A percentile compares a stretch with the other conserved stretches of the same genome.
Conservation (phyloP, 345 rosid genomes). For the Corymbia maculata region DNA sequence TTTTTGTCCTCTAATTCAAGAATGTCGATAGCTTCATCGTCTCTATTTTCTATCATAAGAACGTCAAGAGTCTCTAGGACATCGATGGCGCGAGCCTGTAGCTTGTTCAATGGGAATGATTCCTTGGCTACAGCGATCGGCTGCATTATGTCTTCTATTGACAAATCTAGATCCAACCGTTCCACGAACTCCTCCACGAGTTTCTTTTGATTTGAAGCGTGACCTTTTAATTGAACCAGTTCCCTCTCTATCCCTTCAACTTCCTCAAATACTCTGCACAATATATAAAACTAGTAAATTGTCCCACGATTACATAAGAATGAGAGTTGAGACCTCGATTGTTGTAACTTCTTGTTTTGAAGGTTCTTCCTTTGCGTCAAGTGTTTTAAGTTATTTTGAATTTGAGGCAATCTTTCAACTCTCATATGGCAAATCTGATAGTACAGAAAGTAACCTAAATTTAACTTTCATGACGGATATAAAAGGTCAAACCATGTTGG, state of each 20-base stretch:
- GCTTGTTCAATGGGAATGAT: slow-evolving; percentile 2
- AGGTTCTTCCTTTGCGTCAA: background rate
- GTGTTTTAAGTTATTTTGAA: background rate
- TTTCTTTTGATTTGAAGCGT: slow-evolving; percentile 26
- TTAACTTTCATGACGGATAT: background rate
- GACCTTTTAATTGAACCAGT: slow-evolving; percentile 30
- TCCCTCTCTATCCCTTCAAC: slow-evolving; percentile 27
- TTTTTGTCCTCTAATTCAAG: slow-evolving; percentile 30
- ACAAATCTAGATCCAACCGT: slow-evolving; percentile 11
- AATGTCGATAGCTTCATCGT: slow-evolving; percentile 33
- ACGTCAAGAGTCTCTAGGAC: slow-evolving; percentile 34
- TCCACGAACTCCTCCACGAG: slow-evolving; percentile 31
- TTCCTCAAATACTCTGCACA: slow-evolving; percentile 42
- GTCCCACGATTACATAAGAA: background rate
- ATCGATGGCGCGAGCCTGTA: slow-evolving; percentile 16
- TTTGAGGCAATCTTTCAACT: background rate
- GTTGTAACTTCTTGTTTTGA: background rate
- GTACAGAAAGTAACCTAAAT: background rate
- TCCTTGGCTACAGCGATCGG: slow-evolving; percentile 8
- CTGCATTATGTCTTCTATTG: slow-evolving; percentile 23
- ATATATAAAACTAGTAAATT: background rate
- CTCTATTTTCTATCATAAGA: slow-evolving; percentile 33
- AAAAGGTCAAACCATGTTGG: background rate
- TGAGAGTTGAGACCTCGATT: background rate
- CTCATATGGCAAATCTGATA: background rate